A percentile compares a stretch with the other conserved stretches of the same genome.
These are phyloP conservation scores for Tricholoma sp. DNA, from an alignment of 768 basidiomycete species.

Conservation along the genomic window DNA sequence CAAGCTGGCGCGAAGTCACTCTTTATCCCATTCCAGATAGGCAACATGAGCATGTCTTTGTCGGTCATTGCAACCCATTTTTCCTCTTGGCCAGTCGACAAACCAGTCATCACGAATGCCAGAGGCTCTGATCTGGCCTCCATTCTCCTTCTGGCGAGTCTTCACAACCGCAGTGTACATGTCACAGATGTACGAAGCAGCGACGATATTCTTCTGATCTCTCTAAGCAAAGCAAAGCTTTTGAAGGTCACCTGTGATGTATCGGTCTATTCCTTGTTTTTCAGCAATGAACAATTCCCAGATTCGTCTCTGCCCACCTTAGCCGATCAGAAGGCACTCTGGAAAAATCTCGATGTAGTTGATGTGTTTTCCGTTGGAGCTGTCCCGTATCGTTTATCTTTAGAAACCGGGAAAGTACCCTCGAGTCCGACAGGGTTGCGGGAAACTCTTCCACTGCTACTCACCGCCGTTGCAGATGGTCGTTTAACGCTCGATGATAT, in stretches of 20 bases:
- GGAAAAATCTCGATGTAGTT: slow-evolving; percentile 78
- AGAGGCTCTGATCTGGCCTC: slow-evolving; percentile 90
- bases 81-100: slow-evolving; percentile 83
- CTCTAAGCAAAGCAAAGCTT: slow-evolving; percentile 89
- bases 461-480: slow-evolving; percentile 79
- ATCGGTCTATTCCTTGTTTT: slow-evolving; percentile 88
- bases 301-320: slow-evolving; percentile 60
- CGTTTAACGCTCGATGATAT: slow-evolving; percentile 81
- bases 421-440: slow-evolving; percentile 77
- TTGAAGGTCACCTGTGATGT: slow-evolving; percentile 97
- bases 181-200: slow-evolving; percentile 82
- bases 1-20: slow-evolving; percentile 78
- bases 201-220: slow-evolving; percentile 87
- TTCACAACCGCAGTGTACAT: slow-evolving; percentile 85
- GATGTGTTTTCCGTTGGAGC: slow-evolving; percentile 89
- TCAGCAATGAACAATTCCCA: slow-evolving; percentile 71
- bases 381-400: slow-evolving; percentile 73
- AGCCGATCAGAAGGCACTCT: slow-evolving; percentile 77
- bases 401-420: slow-evolving; percentile 52
- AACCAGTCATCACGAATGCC: slow-evolving; percentile 93
- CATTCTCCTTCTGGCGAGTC: slow-evolving; percentile 86
- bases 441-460: slow-evolving; percentile 81
- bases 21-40: slow-evolving; percentile 73
- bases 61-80: slow-evolving; percentile 83
- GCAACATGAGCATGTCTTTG: slow-evolving; percentile 47